Conservation (phyloP, 495 filamentous ascomycete genomes). For the Podospora didyma region DNA sequence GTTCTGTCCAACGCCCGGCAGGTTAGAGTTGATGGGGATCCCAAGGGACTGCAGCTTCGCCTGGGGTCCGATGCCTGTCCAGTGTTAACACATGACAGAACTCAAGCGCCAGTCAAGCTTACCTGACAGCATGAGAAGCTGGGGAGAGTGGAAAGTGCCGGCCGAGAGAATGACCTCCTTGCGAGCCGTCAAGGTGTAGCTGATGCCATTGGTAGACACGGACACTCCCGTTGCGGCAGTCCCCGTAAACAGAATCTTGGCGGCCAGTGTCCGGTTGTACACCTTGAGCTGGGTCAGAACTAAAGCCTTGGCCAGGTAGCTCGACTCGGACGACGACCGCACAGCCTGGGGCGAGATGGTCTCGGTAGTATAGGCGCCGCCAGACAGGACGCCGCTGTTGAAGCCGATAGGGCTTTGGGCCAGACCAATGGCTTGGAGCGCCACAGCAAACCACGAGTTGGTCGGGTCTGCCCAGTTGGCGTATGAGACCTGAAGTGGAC, state of each 20-base stretch:
- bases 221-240: constrained; percentile 33
- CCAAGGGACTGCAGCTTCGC: constrained; percentile 22
- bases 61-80: constrained; percentile 2
- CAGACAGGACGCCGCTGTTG: constrained; percentile 32
- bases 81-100: not conserved
- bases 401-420: constrained; percentile 23
- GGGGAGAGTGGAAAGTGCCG: constrained; percentile 43
- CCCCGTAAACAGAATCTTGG: constrained; percentile 32
- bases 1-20: constrained; percentile 52
- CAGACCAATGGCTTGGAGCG: constrained; percentile 32
- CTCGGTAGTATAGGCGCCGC: constrained; percentile 24
- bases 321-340: constrained; percentile 19
- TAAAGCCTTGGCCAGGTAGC: constrained; percentile 20
- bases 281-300: constrained; percentile 24
- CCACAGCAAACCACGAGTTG: constrained; percentile 31
- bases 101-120: constrained; percentile 2
- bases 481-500: constrained; percentile 15
- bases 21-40: constrained; percentile 38
- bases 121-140: constrained; percentile 46
- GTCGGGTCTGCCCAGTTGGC: constrained; percentile 24
- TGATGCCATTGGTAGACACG: constrained; percentile 22
- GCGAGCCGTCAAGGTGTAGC: constrained; percentile 32
- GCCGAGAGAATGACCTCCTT: constrained; percentile 47
- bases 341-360: constrained; percentile 23
- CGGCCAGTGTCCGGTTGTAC: constrained; percentile 29